Evolutionary conservation across 345 rosid species (phyloP).

Genomic region (Atalantia buxifolia): DNA sequence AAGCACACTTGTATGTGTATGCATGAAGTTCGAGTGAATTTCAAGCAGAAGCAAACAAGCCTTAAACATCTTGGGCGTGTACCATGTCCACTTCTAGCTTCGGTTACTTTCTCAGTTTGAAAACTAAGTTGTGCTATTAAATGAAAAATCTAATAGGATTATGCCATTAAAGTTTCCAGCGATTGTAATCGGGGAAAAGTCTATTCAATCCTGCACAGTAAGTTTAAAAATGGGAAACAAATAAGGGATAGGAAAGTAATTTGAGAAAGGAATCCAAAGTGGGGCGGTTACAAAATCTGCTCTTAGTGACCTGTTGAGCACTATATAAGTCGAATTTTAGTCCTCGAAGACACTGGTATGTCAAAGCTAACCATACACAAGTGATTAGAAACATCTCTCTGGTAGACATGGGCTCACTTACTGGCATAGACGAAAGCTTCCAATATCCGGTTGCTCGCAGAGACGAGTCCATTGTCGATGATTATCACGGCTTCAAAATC

Average conservation of each 20-base stretch:
- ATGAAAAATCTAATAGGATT: neutral
- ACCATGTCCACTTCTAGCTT: neutral
- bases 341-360: neutral
- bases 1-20: neutral
- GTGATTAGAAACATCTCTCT: neutral
- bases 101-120: neutral
- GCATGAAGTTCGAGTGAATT: neutral
- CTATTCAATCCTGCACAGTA: neutral
- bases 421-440: slow-evolving; percentile 29
- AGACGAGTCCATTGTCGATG: slow-evolving; percentile 70
- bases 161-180: neutral
- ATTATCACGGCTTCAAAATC: slow-evolving; percentile 65
- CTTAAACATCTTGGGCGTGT: neutral
- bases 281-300: neutral
- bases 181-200: neutral
- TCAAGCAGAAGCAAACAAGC: neutral
- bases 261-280: neutral
- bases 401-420: slow-evolving; percentile 9
- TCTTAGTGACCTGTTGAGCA: neutral
- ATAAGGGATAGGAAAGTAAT: neutral
- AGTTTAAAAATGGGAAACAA: neutral
- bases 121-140: neutral
- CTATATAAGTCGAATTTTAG: neutral
- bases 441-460: slow-evolving; percentile 63
- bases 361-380: neutral